Base-by-base conservation (phyloP, 2,329 filamentous ascomycete genomes). In the Penicillium sp. region DNA sequence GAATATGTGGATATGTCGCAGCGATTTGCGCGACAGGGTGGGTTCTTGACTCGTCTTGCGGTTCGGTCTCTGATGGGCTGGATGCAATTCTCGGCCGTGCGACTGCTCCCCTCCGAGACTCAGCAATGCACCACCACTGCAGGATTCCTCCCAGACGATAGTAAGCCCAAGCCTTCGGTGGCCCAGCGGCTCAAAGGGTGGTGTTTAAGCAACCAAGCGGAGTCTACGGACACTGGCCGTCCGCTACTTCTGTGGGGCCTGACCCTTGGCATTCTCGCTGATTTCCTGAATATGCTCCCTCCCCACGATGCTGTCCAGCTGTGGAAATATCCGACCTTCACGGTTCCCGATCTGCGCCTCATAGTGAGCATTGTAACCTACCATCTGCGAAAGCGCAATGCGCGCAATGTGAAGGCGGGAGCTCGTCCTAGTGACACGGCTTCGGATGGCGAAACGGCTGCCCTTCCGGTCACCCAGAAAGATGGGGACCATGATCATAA, bases 251-350 rank as follows among this genome's bases (percentile, higher is more conserved):
- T 89, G 1, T 90, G 87, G 87, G 87, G 87, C 0, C 69, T 90
- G 32, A 89, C 87, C 0, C 75, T 89, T 1, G 86, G 86, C 5
- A 83, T 90, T 31, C 71, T 89, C 38, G 83, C 84, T 14, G 87
- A 90, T 69, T 85, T 89, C 59, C 77, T 89, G 22, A 85, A 89
- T 59, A 80, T 87, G 64, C 72, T 89, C 4, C 86, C 86, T n/a
- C 85, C 86, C 1, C 76, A 81, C 58, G 84, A 82, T 49, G 81
- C 85, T 2, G 78, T 88, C 4, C 74, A 82, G 32, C 69, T 88
- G 24, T 89, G 86, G 86, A 81, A 81, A 29, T 88, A 88, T 64
- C 87, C 87, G 0, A 89, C 84, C 1, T 89, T 89, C 65, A 87
- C 86, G 0, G 78, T 82, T 1, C 78, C 78, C 53, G 87, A 89